Percentiles rank a stretch among this genome's conserved stretches.
These are phyloP conservation scores for Alternaria longipes DNA, from an alignment of 2,329 filamentous ascomycete species.

Conservation along the genomic window DNA sequence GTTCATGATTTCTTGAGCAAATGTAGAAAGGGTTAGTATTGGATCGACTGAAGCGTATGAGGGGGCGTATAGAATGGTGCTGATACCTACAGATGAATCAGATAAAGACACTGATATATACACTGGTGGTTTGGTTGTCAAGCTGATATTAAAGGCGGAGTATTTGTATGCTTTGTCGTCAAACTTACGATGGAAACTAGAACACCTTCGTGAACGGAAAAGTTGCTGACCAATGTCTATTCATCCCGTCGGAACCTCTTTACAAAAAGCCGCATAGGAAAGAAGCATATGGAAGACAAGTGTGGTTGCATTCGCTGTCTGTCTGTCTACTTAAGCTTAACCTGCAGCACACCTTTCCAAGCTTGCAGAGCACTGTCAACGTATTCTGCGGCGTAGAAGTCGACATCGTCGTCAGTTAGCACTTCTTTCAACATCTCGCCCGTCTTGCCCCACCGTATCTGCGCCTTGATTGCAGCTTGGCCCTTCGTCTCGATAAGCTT, in stretches of 20 bases:
- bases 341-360: constrained; percentile 42
- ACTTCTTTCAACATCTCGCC: constrained; percentile 34
- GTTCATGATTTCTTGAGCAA: neutral
- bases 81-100: neutral
- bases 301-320: neutral
- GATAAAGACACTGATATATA: neutral
- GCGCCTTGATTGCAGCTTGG: constrained; percentile 29
- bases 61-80: neutral
- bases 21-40: neutral
- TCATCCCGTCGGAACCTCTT: neutral
- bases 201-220: neutral
- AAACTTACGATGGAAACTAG: neutral
- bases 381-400: constrained; percentile 40
- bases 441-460: constrained; percentile 33
- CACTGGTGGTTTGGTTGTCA: neutral
- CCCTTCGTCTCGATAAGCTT: constrained; percentile 32
- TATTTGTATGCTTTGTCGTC: neutral
- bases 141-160: neutral
- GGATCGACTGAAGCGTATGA: neutral
- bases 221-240: too few relatives aligned
- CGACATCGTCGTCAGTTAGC: constrained; percentile 34
- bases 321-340: constrained; percentile 44
- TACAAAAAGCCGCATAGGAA: neutral
- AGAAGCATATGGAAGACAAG: neutral
- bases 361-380: constrained; percentile 44